Conservation (phyloP, 257 asterid genomes). For the Plantago ovata region DNA sequence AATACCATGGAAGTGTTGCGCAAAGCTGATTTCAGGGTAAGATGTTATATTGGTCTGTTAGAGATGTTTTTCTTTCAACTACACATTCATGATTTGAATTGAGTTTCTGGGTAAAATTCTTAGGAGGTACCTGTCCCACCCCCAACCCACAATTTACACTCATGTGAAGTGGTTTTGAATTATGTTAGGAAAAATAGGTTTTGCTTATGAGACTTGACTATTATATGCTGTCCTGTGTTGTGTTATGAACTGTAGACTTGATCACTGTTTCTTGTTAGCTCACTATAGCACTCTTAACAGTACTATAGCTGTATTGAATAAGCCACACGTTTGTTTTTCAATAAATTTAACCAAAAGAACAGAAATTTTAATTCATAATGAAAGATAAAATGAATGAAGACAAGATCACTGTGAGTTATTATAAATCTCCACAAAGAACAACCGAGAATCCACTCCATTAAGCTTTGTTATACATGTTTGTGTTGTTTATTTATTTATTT, state of each 20-base stretch:
- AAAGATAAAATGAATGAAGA: no score
- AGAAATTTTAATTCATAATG: no score
- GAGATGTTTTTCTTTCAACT: constrained; percentile 2
- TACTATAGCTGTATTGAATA: no score
- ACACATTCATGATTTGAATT: constrained; percentile 1
- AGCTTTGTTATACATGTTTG: no score
- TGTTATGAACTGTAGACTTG: neutral
- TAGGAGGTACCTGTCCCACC: neutral
- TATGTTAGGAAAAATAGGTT: no score
- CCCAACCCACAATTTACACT: neutral
- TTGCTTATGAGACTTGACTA: neutral
- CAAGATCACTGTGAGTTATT: no score
- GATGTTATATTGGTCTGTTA: constrained; percentile 15
- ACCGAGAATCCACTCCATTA: no score
- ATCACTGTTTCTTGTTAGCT: neutral
- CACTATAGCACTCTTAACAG: no score
- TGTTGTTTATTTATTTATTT: no score
- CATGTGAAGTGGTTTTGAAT: neutral
- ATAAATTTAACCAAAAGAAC: no score
- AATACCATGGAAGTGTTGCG: constrained; percentile 72
- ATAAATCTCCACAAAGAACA: no score
- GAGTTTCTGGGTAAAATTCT: neutral
- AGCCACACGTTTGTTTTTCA: no score
- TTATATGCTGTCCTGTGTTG: neutral
- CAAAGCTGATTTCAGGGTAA: constrained; percentile 97